Evolutionary conservation across 1,139 yeast genomes (phyloP).

Genomic region (Geotrichum carabidarum): DNA sequence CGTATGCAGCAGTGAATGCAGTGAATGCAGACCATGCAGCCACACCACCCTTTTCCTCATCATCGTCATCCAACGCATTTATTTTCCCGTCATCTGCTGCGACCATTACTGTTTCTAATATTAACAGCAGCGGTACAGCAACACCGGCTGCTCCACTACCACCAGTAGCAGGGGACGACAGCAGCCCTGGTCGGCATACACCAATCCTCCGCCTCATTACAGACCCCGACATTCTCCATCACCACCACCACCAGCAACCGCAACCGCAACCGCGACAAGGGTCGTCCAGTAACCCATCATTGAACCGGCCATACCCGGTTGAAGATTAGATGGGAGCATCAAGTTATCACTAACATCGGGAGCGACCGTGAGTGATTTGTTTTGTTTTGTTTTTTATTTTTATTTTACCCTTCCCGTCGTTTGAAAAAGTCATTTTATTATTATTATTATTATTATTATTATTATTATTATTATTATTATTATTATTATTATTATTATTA

Average conservation of each 20-base stretch:
- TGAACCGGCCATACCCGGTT: too few species aligned
- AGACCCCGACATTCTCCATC: neutral
- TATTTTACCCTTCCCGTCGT: too few species aligned
- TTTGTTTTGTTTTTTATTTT: neutral
- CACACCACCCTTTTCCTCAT: too few species aligned
- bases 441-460: too few species aligned
- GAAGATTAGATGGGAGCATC: too few species aligned
- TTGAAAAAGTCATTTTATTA: too few species aligned
- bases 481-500: too few species aligned
- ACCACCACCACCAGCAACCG: neutral
- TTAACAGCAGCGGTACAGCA: neutral
- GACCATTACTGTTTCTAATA: neutral
- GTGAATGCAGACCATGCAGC: neutral
- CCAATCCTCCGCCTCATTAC: slow-evolving; percentile 2
- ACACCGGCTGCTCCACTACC: neutral
- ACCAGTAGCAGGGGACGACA: neutral
- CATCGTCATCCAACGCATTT: too few species aligned
- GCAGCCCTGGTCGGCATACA: slow-evolving; percentile 7
- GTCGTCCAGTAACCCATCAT: neutral
- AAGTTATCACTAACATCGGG: neutral
- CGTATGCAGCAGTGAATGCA: neutral
- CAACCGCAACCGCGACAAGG: too few species aligned
- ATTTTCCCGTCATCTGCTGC: neutral
- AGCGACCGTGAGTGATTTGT: neutral
- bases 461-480: too few species aligned